Percentiles rank a stretch among this genome's conserved stretches.
These are phyloP conservation scores for Juglanconis juglandina DNA, from an alignment of 2,329 filamentous ascomycete genomes.

Conservation along the genomic window DNA sequence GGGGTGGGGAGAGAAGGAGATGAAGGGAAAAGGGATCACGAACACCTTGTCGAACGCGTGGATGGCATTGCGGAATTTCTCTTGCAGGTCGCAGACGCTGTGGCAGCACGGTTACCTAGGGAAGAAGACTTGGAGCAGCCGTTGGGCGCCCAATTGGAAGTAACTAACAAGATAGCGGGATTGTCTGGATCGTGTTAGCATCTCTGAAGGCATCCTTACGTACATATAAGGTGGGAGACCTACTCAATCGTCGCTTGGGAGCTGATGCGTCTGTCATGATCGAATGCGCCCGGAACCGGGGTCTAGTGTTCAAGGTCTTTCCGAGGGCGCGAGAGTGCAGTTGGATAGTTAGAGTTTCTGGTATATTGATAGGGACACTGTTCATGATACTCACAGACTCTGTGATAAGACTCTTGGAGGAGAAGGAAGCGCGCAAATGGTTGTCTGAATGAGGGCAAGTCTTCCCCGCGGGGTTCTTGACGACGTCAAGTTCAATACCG, in stretches of 20 bases:
- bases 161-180: conserved; percentile 48
- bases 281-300: background rate
- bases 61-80: conserved; percentile 83
- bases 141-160: background rate
- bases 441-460: background rate
- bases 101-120: background rate
- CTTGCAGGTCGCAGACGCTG: conserved; percentile 92
- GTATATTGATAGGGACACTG: background rate
- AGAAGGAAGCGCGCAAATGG: too few relatives aligned
- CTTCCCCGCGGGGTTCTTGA: conserved; percentile 5
- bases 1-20: conserved; percentile 8
- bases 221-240: background rate
- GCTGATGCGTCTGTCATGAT: conserved; percentile 14
- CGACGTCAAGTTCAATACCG: conserved; percentile 7
- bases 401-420: background rate
- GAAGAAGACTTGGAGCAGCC: background rate
- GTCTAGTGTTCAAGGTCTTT: background rate
- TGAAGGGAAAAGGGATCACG: conserved; percentile 20
- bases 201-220: background rate
- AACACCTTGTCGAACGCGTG: conserved; percentile 82
- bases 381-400: background rate
- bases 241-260: conserved; percentile 14
- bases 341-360: background rate
- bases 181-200: conserved; percentile 35
- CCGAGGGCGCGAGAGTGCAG: background rate